Conservation (phyloP, 1,139 yeast genomes). For the Candida buenavistaensis region DNA sequence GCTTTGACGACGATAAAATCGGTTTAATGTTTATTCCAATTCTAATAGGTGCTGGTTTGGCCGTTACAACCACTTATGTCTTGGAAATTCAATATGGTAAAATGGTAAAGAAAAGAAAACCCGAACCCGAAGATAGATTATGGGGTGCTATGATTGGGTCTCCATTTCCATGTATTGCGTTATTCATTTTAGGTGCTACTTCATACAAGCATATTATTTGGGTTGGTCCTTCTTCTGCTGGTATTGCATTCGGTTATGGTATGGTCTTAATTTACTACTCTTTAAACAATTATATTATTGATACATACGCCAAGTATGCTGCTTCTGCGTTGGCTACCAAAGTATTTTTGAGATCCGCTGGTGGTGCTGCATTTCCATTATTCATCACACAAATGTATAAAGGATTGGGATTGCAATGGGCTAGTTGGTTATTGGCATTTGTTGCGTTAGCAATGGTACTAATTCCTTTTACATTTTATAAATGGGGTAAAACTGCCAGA, state of each 20-base stretch:
- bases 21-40: slow-evolving; percentile 89
- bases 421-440: slow-evolving; percentile 80
- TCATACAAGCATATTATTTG: slow-evolving; percentile 76
- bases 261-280: slow-evolving; percentile 89
- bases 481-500: slow-evolving; percentile 66
- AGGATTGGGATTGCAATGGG: slow-evolving; percentile 76
- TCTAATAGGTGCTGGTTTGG: slow-evolving; percentile 77
- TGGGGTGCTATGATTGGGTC: slow-evolving; percentile 89
- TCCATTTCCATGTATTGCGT: slow-evolving; percentile 84
- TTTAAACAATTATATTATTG: slow-evolving; percentile 84
- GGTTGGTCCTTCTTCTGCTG: slow-evolving; percentile 95
- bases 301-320: slow-evolving; percentile 83
- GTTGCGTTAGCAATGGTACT: slow-evolving; percentile 78
- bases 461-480: slow-evolving; percentile 79
- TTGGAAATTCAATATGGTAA: slow-evolving; percentile 62
- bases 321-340: slow-evolving; percentile 90
- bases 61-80: slow-evolving; percentile 69
- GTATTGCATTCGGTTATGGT: slow-evolving; percentile 87
- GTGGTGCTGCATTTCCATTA: slow-evolving; percentile 90
- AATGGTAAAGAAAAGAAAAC: slow-evolving; percentile 55
- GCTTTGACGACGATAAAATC: slow-evolving; percentile 63
- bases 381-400: slow-evolving; percentile 83
- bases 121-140: slow-evolving; percentile 85
- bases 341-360: slow-evolving; percentile 82
- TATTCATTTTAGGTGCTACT: slow-evolving; percentile 89